Percentiles rank a stretch among this genome's conserved stretches.
Conservation (phyloP, 352 stramenopile species). For the Phytopythium vexans region DNA sequence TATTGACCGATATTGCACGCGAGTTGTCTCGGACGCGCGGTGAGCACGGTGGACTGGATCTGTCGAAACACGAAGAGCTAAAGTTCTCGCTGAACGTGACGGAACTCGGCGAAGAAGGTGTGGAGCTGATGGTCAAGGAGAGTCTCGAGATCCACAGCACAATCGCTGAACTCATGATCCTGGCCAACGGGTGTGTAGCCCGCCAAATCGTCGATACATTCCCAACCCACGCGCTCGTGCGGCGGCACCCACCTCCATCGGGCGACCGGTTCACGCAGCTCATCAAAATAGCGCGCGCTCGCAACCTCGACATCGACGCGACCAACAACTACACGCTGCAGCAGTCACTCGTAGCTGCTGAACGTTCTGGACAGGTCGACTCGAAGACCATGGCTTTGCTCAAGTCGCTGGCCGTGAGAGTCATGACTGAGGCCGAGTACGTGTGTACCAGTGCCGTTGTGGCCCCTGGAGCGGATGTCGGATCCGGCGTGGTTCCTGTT, state of each 20-base stretch:
- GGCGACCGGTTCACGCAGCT: conserved; percentile 77
- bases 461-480: conserved; percentile 34
- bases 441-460: conserved; percentile 64
- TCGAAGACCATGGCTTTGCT: conserved; percentile 85
- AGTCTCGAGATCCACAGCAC: conserved; percentile 92
- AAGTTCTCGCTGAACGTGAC: conserved; percentile 81
- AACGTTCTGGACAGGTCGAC: conserved; percentile 58
- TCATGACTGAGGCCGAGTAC: conserved; percentile 95
- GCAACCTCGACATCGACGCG: conserved; percentile 70
- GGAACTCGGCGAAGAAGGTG: conserved; percentile 62
- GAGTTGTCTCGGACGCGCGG: conserved; percentile 52
- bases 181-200: conserved; percentile 90
- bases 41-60: conserved; percentile 65
- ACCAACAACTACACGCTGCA: conserved; percentile 83
- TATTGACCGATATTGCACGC: conserved; percentile 68
- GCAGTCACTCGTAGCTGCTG: conserved; percentile 58
- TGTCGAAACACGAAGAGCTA: conserved; percentile 83
- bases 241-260: conserved; percentile 79
- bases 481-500: not conserved
- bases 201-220: conserved; percentile 78
- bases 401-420: conserved; percentile 91
- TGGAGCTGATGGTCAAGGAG: conserved; percentile 88
- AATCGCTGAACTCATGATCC: conserved; percentile 94
- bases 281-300: conserved; percentile 61
- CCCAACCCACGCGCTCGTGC: conserved; percentile 81